Evolutionary conservation across 1,139 yeast genomes (phyloP), one percentile per base, ranked within the genome.

Genomic region (Candida neerlandica): DNA sequence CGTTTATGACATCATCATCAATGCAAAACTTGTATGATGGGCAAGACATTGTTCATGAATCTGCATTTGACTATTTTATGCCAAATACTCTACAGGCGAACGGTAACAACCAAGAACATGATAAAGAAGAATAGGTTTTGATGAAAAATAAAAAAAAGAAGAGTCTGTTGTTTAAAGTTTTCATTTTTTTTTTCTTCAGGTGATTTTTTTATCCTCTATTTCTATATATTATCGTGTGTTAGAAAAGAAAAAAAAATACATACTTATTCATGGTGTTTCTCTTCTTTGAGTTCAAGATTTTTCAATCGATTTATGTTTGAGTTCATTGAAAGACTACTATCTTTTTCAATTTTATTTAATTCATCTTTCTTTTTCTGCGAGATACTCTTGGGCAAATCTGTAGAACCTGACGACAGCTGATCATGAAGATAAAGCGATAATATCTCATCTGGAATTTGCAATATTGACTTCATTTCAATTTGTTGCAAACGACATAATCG

Each of bases 381-480:
- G 9, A 58, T 50, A 16, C 59, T 55, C 33, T 57, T 57, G 0
- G 71, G 71, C 18, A 64, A 51, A n/a, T 61, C 51, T 5, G 41
- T 12, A 19, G 41, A 37, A 21, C 51, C 43, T 15, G 26, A 33
- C 21, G 50, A 82, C 87, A 51, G 70, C 70, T 85, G 89, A 58
- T 88, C 91, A 44, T 80, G 77, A 30, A 89, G 66, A 57, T 86
- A 88, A 1, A 84, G 61, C 9, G 86, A 68, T 16, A 89, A 69
- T 19, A 87, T 77, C 61, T 88, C 96, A 62, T 89, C 96, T 15
- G 80, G 78, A 11, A 85, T 78, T 2, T 78, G 70, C 19, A 83
- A 64, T 7, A 87, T 66, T 0, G 85, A 71, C 29, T 66, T 71
- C 52, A 81, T 84, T 58, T 88, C 94, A 54, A 73, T 80, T 16